Percentiles rank a stretch among this genome's conserved stretches.
Evolutionary conservation across 257 asterid genomes (phyloP).

Genomic region (Nicotiana attenuata): DNA sequence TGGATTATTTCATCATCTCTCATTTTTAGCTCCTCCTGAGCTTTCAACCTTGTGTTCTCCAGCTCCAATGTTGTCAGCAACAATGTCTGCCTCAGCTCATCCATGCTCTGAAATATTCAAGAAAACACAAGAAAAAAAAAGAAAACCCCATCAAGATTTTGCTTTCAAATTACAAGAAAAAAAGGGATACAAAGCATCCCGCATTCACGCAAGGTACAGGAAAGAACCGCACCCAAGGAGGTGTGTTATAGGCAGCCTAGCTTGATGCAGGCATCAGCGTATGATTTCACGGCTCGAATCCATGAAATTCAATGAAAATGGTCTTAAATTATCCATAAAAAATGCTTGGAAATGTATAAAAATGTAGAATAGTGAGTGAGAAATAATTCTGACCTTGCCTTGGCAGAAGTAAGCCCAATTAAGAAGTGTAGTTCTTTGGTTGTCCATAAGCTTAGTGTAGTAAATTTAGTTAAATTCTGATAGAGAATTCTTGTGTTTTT

Average conservation of each 20-base stretch:
- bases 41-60: constrained; percentile 49
- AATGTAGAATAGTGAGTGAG: neutral
- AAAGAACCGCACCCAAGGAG: no score
- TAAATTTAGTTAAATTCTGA: neutral
- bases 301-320: neutral
- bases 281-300: no score
- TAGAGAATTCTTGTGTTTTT: neutral
- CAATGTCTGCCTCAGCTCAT: constrained; percentile 60
- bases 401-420: constrained; percentile 59
- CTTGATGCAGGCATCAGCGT: no score
- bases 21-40: constrained; percentile 54
- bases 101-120: constrained; percentile 53
- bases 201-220: no score
- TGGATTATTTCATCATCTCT: constrained; percentile 56
- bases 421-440: constrained; percentile 46
- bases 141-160: neutral
- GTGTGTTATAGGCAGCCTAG: no score
- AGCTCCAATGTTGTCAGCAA: constrained; percentile 54
- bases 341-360: neutral
- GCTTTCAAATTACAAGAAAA: neutral
- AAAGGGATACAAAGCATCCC: no score
- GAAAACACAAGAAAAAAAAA: neutral
- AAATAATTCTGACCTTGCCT: constrained; percentile 52
- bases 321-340: neutral
- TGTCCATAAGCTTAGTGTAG: constrained; percentile 43